Percentiles rank a stretch among this genome's conserved stretches.
Evolutionary conservation across 345 rosid species (phyloP).

Genomic region (Nasturtium officinale): DNA sequence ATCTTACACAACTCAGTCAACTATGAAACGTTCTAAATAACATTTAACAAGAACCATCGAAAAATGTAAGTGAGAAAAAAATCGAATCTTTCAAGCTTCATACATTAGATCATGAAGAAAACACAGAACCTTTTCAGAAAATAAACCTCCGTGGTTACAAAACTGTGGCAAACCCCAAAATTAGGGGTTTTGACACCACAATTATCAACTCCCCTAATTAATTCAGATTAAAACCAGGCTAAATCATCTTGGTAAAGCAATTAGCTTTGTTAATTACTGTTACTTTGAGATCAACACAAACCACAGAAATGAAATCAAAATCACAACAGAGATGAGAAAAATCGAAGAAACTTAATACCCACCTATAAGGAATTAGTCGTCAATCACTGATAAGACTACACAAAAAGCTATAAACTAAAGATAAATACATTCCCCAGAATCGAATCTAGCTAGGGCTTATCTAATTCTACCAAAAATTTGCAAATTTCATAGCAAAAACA

Average conservation of each 20-base stretch:
- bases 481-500: neutral
- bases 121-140: neutral
- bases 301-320: constrained; percentile 1
- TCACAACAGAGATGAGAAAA: neutral
- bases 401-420: neutral
- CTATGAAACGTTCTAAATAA: neutral
- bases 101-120: neutral
- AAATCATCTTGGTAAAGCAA: neutral
- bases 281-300: neutral
- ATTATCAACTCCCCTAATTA: neutral
- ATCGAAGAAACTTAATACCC: neutral
- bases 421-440: neutral
- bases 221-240: neutral
- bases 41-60: neutral
- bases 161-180: neutral
- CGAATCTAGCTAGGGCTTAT: constrained; percentile 11
- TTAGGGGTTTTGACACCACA: constrained; percentile 11
- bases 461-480: neutral
- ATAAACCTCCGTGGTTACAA: neutral
- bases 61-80: neutral
- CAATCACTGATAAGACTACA: neutral
- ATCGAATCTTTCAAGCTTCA: constrained; percentile 2
- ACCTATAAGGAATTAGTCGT: neutral
- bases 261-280: neutral
- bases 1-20: neutral